Percentiles rank a stretch among this genome's conserved stretches.
Evolutionary conservation across 805 yeast species (phyloP).

Genomic region (Soucietia sequanensis): DNA sequence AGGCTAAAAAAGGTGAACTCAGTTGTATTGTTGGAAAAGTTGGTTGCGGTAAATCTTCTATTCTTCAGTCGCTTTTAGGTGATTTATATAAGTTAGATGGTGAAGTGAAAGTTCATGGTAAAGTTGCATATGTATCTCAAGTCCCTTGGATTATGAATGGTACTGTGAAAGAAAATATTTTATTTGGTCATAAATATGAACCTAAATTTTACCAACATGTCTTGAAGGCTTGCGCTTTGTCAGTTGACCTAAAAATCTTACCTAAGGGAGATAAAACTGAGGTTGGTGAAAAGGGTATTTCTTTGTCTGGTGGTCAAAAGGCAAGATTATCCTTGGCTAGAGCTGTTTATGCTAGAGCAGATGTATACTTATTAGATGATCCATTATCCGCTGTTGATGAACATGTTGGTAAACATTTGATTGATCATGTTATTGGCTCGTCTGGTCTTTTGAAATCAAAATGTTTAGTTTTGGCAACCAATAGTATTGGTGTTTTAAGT

Average conservation of each 20-base stretch:
- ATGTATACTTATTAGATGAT: slow-evolving; percentile 86
- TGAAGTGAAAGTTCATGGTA: slow-evolving; percentile 67
- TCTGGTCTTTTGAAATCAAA: slow-evolving; percentile 73
- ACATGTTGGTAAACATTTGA: slow-evolving; percentile 87
- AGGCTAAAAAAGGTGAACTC: slow-evolving; percentile 71
- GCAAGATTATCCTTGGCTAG: slow-evolving; percentile 93
- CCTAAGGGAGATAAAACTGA: slow-evolving; percentile 90
- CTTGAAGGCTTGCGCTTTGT: slow-evolving; percentile 83
- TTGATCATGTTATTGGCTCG: slow-evolving; percentile 79
- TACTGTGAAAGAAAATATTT: slow-evolving; percentile 82
- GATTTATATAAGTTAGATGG: slow-evolving; percentile 79
- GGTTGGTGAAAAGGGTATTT: slow-evolving; percentile 97
- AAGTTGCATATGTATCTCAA: slow-evolving; percentile 87
- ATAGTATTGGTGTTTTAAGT: slow-evolving; percentile 76
- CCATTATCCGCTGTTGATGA: slow-evolving; percentile 96
- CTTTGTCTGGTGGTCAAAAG: slow-evolving; percentile 96
- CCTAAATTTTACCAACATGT: slow-evolving; percentile 78
- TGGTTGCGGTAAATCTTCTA: slow-evolving; percentile 86
- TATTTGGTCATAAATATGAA: slow-evolving; percentile 86
- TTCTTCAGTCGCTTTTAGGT: slow-evolving; percentile 78
- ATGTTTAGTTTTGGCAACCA: slow-evolving; percentile 80
- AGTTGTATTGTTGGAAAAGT: slow-evolving; percentile 87
- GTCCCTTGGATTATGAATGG: slow-evolving; percentile 98
- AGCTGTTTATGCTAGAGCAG: slow-evolving; percentile 94
- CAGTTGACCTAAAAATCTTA: slow-evolving; percentile 71